Evolutionary conservation across 352 stramenopile genomes (phyloP).

Genomic region (Aphanomyces astaci): DNA sequence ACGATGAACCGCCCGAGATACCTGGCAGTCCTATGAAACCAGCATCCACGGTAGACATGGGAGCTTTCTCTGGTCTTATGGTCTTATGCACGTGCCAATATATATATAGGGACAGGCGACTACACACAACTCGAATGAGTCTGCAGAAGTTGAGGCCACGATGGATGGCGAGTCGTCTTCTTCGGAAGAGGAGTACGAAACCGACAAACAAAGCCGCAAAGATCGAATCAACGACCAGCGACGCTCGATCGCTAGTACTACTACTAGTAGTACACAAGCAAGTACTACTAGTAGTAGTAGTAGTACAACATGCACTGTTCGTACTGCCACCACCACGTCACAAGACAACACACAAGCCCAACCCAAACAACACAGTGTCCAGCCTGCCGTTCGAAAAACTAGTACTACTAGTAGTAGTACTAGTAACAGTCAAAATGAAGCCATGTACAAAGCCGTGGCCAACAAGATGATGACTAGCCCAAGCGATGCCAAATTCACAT

Average conservation of each 20-base stretch:
- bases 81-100: background rate
- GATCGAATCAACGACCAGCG: constrained; percentile 43
- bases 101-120: background rate
- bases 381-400: too few species aligned
- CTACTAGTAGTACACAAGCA: constrained; percentile 41
- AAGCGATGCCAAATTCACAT: constrained; percentile 36
- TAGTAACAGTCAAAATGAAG: background rate
- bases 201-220: constrained; percentile 44
- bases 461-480: background rate
- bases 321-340: background rate
- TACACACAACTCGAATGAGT: background rate
- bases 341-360: too few species aligned
- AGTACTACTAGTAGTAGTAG: background rate
- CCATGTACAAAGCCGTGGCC: background rate
- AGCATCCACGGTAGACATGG: too few species aligned
- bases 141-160: constrained; percentile 14
- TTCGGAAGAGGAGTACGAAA: constrained; percentile 44
- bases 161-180: constrained; percentile 24
- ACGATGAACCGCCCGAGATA: constrained; percentile 58
- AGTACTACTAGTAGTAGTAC: background rate
- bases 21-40: constrained; percentile 49
- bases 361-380: too few species aligned
- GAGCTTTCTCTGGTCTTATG: too few species aligned
- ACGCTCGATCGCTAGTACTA: constrained; percentile 44
- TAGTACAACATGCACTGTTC: background rate